Conservation (phyloP, 345 rosid genomes). For the Gossypium raimondii region DNA sequence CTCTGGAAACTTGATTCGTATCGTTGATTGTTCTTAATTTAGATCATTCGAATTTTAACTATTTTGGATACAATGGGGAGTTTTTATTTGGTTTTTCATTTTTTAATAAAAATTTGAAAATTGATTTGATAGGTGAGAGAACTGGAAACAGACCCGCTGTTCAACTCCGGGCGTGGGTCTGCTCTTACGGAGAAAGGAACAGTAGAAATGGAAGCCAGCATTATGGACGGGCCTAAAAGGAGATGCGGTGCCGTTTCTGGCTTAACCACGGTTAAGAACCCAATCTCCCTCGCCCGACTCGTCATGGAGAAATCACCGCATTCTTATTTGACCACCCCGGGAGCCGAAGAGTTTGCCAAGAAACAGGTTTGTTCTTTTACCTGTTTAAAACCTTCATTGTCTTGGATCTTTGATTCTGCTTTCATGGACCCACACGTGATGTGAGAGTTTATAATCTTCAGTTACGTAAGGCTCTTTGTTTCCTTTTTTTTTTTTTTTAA, state of each 20-base stretch:
- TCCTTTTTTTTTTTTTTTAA: neutral
- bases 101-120: neutral
- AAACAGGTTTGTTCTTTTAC: slow-evolving; percentile 47
- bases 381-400: slow-evolving; percentile 3
- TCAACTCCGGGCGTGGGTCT: slow-evolving; percentile 94
- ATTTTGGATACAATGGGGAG: too few species aligned
- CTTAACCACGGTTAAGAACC: slow-evolving; percentile 82
- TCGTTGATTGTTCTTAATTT: too few species aligned
- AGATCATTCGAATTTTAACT: too few species aligned
- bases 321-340: slow-evolving; percentile 81
- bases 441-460: neutral
- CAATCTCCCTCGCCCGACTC: slow-evolving; percentile 83
- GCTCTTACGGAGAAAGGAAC: slow-evolving; percentile 83
- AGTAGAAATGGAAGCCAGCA: slow-evolving; percentile 98
- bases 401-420: neutral
- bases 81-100: neutral
- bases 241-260: slow-evolving; percentile 95
- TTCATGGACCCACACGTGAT: neutral
- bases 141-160: slow-evolving; percentile 84
- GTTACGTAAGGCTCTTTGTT: neutral
- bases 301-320: slow-evolving; percentile 98
- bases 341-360: slow-evolving; percentile 90
- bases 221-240: slow-evolving; percentile 83
- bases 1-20: too few species aligned
- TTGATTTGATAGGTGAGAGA: slow-evolving; percentile 54